A percentile compares a stretch with the other conserved stretches of the same genome.
phyloP scores from a whole-genome alignment of 2,329 filamentous ascomycete genomes.

The Dissoconium aciculare region DNA sequence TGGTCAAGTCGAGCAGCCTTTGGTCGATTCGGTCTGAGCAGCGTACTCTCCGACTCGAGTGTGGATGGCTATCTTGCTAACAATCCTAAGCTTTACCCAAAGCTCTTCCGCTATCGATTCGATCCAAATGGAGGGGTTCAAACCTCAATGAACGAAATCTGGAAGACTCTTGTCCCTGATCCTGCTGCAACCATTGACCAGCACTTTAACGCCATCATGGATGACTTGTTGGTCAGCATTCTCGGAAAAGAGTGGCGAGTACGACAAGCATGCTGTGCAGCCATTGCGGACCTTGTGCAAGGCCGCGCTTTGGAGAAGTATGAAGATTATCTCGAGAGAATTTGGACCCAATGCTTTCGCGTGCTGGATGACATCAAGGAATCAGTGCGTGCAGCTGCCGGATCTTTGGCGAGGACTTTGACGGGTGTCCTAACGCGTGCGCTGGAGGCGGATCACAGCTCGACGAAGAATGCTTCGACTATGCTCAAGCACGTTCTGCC shows the following conservation, averaged over 20 bases:
- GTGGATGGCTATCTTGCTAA: constrained; percentile 52
- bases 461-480: constrained; percentile 49
- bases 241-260: constrained; percentile 87
- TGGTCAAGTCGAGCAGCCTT: constrained; percentile 97
- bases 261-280: constrained; percentile 80
- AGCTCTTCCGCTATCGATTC: constrained; percentile 85
- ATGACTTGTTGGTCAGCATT: constrained; percentile 72
- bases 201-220: constrained; percentile 79
- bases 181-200: constrained; percentile 58
- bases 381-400: constrained; percentile 66
- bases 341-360: constrained; percentile 76
- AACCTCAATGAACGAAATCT: constrained; percentile 93
- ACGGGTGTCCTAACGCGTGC: constrained; percentile 76
- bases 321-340: constrained; percentile 66
- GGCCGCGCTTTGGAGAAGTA: constrained; percentile 56
- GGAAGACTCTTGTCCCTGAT: constrained; percentile 90
- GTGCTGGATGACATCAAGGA: constrained; percentile 94
- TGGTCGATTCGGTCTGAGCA: constrained; percentile 82
- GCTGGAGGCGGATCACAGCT: constrained; percentile 60
- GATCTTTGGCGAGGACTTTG: constrained; percentile 66
- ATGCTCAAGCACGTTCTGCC: constrained; percentile 82
- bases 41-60: constrained; percentile 72
- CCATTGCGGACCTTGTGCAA: constrained; percentile 74
- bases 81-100: constrained; percentile 89
- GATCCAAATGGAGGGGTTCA: constrained; percentile 90